phyloP scores from a whole-genome alignment of 371 early-diverging fungal genomes.

The Cokeromyces recurvatus region DNA sequence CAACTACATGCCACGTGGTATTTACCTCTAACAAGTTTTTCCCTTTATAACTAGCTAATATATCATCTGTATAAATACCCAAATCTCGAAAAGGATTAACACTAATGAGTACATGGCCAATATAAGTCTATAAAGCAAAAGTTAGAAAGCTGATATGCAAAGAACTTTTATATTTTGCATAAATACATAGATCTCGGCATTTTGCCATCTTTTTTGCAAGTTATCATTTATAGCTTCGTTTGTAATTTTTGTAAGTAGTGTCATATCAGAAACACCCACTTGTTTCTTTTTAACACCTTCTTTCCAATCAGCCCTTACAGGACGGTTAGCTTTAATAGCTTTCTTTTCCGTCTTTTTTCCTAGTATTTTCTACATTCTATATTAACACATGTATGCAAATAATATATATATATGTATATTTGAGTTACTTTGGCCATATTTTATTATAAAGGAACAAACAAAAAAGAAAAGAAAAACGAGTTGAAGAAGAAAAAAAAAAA shows the following conservation, averaged over 20 bases:
- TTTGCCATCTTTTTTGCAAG: conserved; percentile 77
- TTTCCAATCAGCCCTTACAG: conserved; percentile 79
- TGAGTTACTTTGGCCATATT: no score
- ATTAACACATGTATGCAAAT: no score
- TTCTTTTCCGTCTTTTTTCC: conserved; percentile 39
- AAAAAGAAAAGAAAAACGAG: background rate
- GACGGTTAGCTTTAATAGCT: conserved; percentile 46
- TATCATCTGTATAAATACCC: conserved; percentile 76
- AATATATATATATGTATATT: no score
- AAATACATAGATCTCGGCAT: conserved; percentile 83
- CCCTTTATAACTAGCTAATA: conserved; percentile 70
- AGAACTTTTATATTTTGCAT: conserved; percentile 3
- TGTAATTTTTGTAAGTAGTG: conserved; percentile 79
- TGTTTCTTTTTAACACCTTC: conserved; percentile 80
- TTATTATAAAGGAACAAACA: no score
- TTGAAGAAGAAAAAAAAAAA: conserved; percentile 2
- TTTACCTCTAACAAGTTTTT: conserved; percentile 81
- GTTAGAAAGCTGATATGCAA: background rate
- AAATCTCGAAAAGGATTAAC: conserved; percentile 86
- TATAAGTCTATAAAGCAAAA: conserved; percentile 63
- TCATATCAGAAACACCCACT: conserved; percentile 87
- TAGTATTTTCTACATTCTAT: conserved; percentile 29
- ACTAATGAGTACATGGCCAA: conserved; percentile 85
- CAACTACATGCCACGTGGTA: no score
- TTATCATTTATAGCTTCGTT: conserved; percentile 86